phyloP scores from a whole-genome alignment of 2,329 filamentous ascomycete genomes.

The Leptographium flavum region DNA sequence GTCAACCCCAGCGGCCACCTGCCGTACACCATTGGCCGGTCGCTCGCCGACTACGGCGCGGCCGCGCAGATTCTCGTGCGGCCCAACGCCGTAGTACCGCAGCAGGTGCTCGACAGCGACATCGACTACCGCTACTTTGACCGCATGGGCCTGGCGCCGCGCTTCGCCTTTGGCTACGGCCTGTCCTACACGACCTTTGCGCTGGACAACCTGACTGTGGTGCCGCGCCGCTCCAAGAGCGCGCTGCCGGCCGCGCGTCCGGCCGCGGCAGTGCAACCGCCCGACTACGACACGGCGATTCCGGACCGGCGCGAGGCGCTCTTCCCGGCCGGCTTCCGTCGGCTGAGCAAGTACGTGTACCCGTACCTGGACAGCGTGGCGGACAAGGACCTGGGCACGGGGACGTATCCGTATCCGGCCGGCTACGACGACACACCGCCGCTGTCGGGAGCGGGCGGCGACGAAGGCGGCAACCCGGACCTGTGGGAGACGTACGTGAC shows the following conservation, averaged over 20 bases:
- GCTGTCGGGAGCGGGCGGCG: constrained; percentile 53
- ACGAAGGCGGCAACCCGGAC: constrained; percentile 51
- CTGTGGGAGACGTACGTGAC: constrained; percentile 42
- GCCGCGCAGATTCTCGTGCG: constrained; percentile 55
- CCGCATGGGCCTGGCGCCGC: constrained; percentile 56
- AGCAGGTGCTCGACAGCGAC: constrained; percentile 74
- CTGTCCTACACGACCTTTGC: constrained; percentile 67
- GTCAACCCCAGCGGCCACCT: constrained; percentile 65
- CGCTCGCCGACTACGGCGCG: constrained; percentile 61
- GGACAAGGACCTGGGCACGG: constrained; percentile 23
- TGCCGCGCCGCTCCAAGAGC: constrained; percentile 30
- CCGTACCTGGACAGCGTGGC: constrained; percentile 46
- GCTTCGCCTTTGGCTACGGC: constrained; percentile 77
- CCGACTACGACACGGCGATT: constrained; percentile 37
- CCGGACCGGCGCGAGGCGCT: constrained; percentile 42
- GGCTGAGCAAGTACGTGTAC: constrained; percentile 57
- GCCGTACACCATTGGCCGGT: constrained; percentile 74
- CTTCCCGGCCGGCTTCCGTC: constrained; percentile 43
- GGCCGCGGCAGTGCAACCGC: constrained; percentile 30
- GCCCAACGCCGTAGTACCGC: constrained; percentile 55
- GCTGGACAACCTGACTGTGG: constrained; percentile 38
- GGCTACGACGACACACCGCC: constrained; percentile 36
- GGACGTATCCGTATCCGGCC: constrained; percentile 34
- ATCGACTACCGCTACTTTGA: constrained; percentile 88
- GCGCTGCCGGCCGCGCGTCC: constrained; percentile 23